These are phyloP conservation scores for Nannizziopsis barbatae DNA, from an alignment of 2,329 filamentous ascomycete species.

Conservation along the genomic window DNA sequence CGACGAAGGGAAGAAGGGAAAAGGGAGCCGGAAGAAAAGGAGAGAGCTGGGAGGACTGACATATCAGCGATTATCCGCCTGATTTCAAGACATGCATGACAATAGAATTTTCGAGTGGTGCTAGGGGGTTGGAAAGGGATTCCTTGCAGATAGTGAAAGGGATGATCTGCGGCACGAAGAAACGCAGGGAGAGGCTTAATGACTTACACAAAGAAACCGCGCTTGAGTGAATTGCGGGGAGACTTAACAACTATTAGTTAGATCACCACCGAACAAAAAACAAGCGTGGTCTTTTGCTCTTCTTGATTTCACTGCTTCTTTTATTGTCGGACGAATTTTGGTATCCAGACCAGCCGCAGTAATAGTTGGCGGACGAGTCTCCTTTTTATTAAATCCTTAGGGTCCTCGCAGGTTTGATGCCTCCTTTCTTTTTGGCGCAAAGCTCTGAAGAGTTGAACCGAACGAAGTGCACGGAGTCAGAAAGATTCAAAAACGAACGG, in stretches of 20 bases:
- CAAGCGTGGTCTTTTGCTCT: background rate
- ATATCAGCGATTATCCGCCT: background rate
- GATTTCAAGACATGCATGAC: background rate
- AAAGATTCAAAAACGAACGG: too few species aligned
- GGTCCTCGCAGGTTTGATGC: too few species aligned
- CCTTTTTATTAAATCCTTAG: too few species aligned
- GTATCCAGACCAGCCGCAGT: background rate
- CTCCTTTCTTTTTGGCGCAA: too few species aligned
- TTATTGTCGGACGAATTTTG: too few species aligned
- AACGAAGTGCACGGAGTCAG: background rate
- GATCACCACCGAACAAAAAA: too few species aligned
- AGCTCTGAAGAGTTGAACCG: too few species aligned
- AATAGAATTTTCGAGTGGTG: background rate
- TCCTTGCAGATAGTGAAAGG: conserved; percentile 3
- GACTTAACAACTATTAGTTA: background rate
- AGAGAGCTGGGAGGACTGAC: background rate
- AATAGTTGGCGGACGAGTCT: too few species aligned
- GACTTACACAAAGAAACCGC: conserved; percentile 7
- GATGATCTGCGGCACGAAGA: conserved; percentile 3
- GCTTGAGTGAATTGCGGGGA: background rate
- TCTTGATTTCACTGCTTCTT: background rate
- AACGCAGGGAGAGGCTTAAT: background rate
- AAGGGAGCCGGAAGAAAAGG: background rate
- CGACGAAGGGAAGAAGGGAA: background rate
- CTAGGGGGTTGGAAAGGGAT: background rate